Conservation (phyloP, 768 basidiomycete genomes). For the Lentinula guzmanii region DNA sequence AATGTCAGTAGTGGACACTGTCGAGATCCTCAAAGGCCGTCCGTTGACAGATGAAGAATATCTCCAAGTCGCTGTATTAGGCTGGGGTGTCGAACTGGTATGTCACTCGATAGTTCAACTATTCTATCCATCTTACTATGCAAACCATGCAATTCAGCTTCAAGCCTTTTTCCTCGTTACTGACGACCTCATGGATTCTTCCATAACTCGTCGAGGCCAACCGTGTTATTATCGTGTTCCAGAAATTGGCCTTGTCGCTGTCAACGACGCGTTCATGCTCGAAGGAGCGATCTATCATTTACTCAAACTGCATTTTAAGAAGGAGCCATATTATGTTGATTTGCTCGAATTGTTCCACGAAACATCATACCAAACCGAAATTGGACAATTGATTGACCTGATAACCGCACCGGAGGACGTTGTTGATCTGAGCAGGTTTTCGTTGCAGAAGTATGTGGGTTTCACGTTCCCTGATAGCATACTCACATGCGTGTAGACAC, state of each 20-base stretch:
- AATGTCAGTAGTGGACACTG: slow-evolving; percentile 90
- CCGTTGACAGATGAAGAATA: slow-evolving; percentile 81
- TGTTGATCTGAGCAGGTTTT: slow-evolving; percentile 86
- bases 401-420: slow-evolving; percentile 91
- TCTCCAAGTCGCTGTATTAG: slow-evolving; percentile 79
- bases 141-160: slow-evolving; percentile 40
- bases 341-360: slow-evolving; percentile 91
- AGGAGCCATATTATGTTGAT: slow-evolving; percentile 79
- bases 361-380: slow-evolving; percentile 85
- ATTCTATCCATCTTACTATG: background rate
- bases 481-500: slow-evolving; percentile 46
- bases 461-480: background rate
- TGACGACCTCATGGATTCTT: slow-evolving; percentile 97
- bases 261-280: slow-evolving; percentile 97
- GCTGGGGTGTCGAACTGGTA: slow-evolving; percentile 95
- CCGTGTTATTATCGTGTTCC: slow-evolving; percentile 85
- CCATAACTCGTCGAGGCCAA: slow-evolving; percentile 89
- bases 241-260: slow-evolving; percentile 74
- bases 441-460: slow-evolving; percentile 64
- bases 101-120: slow-evolving; percentile 22
- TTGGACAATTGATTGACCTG: slow-evolving; percentile 93
- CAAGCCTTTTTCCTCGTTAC: slow-evolving; percentile 97
- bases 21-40: slow-evolving; percentile 77
- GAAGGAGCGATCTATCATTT: slow-evolving; percentile 90
- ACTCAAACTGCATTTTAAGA: slow-evolving; percentile 80